Evolutionary conservation across 192 early-diverging fungal genomes (phyloP), one percentile per base, ranked within the genome.

Genomic region (Tieghemiomyces parasiticus): DNA sequence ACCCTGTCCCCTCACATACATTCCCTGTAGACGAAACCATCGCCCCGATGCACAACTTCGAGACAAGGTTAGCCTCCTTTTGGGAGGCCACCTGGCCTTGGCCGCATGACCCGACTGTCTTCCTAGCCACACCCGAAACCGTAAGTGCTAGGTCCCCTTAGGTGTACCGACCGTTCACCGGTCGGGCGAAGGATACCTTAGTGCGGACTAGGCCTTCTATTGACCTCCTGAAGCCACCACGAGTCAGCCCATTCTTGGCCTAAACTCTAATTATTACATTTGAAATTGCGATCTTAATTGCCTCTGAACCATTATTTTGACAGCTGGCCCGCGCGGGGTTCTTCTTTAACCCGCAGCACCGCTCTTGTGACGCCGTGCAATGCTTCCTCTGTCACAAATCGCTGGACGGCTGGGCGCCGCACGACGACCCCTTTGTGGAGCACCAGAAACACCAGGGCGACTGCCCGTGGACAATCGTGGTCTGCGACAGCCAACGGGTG

Each of bases 391-490:
- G 74, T 48, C 65, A 69, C 10, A 68, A 70, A 28, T 71, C 69
- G 44, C 64, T 75, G n/a, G 70, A 66, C 12, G 74, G 74, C 16
- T 75, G 74, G 74, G 74, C 69, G 45, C 44, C 61, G 9, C 51
- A 56, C 24, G 74, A 72, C 48, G 74, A 75, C 60, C 74, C 74
- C 35, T 75, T 75, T 61, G 65, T 64, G 12, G 70, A 72, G 64
- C 74, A 75, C 62, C 60, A 55, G 32, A 58, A 54, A 16, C 70
- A 72, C 66, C 46, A 65, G 59, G 62, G 67, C 54, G 62, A 50
- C 60, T 75, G 74, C 62, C 44, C 55, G 1, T 75, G 66, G 49
- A 71, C 71, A 32, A 52, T 62, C 48, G 63, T 72, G 38, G 67
- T 70, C 62, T 75, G 74, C 59, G 63, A 67, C 24, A 42, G 58